These are phyloP conservation scores for Wallacemonas sp. DNA, from an alignment of 208 protist genomes.

Conservation along the genomic window DNA sequence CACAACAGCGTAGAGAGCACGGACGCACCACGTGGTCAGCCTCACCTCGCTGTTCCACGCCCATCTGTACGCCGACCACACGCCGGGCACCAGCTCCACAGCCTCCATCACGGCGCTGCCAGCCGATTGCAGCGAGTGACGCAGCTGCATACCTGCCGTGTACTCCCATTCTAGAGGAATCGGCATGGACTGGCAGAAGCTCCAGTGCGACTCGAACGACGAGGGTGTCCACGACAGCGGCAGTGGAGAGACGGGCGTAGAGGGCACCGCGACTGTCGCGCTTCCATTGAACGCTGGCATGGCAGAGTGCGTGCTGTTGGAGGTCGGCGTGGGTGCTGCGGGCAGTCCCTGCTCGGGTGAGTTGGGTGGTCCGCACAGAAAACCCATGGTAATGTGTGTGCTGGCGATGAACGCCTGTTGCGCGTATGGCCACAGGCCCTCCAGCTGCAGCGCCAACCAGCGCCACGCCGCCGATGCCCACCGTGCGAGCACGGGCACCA, in stretches of 20 bases:
- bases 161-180: background rate
- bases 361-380: background rate
- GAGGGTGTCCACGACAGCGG: too few relatives aligned
- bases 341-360: background rate
- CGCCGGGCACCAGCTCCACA: constrained; percentile 64
- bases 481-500: background rate
- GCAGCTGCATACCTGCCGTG: constrained; percentile 25
- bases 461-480: background rate
- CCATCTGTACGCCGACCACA: constrained; percentile 45
- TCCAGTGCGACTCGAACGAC: background rate
- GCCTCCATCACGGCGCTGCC: constrained; percentile 32
- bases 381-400: background rate
- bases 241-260: too few relatives aligned
- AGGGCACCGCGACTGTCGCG: too few relatives aligned
- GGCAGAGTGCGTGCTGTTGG: background rate
- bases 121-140: constrained; percentile 18
- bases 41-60: constrained; percentile 48
- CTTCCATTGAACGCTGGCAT: too few relatives aligned
- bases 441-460: background rate
- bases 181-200: background rate
- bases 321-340: background rate
- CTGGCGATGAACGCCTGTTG: background rate
- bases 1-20: background rate
- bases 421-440: constrained; percentile 5
- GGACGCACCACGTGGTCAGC: constrained; percentile 32